Base-by-base conservation (phyloP, 495 filamentous ascomycete genomes). In the Penicillium macrosclerotiorum region DNA sequence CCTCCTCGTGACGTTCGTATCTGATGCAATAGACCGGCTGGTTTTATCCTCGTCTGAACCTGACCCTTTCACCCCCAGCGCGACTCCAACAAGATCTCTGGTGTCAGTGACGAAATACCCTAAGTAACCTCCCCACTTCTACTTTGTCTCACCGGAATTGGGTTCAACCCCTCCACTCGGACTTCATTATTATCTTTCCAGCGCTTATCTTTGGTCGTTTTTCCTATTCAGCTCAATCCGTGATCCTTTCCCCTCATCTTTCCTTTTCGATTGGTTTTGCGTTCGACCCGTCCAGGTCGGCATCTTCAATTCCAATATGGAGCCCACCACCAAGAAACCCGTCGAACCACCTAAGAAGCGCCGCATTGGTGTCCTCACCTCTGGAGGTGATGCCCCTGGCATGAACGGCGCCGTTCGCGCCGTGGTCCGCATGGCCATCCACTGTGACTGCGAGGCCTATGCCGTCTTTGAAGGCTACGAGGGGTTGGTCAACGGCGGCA, bases 391-490 rank as follows among this genome's bases (percentile, higher is more conserved):
- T 75, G 89, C 92, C 29, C 93, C 94, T 4, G 94, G 94, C 55
- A 99, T 99, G 94, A 97, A 95, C 65, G 90, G 86, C 33, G 89
- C 87, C 17, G 90, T 96, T 8, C 80, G 94, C 33, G 94, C 94
- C 30, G 91, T 96, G 26, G 89, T 99, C 47, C 84, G 94, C 34
- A 96, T 89, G 84, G 79, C 88, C 20, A 88, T 97, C 51, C 82
- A 89, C 61, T 76, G 83, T 52, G 86, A 83, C 36, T 96, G 93
- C 67, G 88, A 94, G 48, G 79, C 89, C 40, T 99, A 84, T 57
- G 89, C 83, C 56, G 78, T 99, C 55, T 91, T 87, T 65, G 94
- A 99, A 69, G 94, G 94, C 37, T 99, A 97, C 72, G 88, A 96
- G 55, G 94, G 94, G 20, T 77, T 99, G 34, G 94, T 99, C 12